phyloP scores from a whole-genome alignment of 2,329 filamentous ascomycete genomes.

The Alternaria sp. region DNA sequence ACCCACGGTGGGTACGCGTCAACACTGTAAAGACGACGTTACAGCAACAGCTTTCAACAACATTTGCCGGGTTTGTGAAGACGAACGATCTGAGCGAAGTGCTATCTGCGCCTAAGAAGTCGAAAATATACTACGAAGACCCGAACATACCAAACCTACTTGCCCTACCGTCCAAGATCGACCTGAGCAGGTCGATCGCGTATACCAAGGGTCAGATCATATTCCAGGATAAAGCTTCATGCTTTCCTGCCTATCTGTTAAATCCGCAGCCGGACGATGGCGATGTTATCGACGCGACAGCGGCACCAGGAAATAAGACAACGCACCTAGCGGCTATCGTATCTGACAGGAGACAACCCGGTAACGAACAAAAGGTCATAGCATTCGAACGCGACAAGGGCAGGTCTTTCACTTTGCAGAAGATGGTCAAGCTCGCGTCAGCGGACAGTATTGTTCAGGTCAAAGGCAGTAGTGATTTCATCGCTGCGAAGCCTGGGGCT shows the following conservation, averaged over 20 bases:
- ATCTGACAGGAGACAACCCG: slow-evolving; percentile 49
- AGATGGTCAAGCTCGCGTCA: slow-evolving; percentile 84
- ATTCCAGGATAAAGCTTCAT: slow-evolving; percentile 95
- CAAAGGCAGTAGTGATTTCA: slow-evolving; percentile 80
- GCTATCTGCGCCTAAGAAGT: slow-evolving; percentile 51
- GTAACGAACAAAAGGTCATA: slow-evolving; percentile 63
- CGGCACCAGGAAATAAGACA: slow-evolving; percentile 96
- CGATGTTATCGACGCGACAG: slow-evolving; percentile 89
- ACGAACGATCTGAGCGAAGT: slow-evolving; percentile 68
- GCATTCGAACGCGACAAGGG: slow-evolving; percentile 81
- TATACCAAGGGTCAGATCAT: slow-evolving; percentile 84
- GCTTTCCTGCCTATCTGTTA: slow-evolving; percentile 91
- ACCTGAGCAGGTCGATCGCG: slow-evolving; percentile 76
- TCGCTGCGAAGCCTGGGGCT: slow-evolving; percentile 74
- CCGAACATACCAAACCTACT: slow-evolving; percentile 83
- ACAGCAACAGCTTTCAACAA: slow-evolving; percentile 75
- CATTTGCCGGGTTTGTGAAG: slow-evolving; percentile 71
- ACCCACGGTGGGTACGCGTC: slow-evolving; percentile 92
- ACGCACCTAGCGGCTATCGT: slow-evolving; percentile 88
- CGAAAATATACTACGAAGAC: slow-evolving; percentile 74
- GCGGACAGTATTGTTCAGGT: slow-evolving; percentile 73
- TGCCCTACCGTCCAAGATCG: slow-evolving; percentile 75
- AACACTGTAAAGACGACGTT: slow-evolving; percentile 80
- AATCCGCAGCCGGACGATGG: slow-evolving; percentile 73
- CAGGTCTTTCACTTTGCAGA: slow-evolving; percentile 78